Evolutionary conservation across 2,329 filamentous ascomycete species (phyloP).

Genomic region (Chrysoporthe puriensis): DNA sequence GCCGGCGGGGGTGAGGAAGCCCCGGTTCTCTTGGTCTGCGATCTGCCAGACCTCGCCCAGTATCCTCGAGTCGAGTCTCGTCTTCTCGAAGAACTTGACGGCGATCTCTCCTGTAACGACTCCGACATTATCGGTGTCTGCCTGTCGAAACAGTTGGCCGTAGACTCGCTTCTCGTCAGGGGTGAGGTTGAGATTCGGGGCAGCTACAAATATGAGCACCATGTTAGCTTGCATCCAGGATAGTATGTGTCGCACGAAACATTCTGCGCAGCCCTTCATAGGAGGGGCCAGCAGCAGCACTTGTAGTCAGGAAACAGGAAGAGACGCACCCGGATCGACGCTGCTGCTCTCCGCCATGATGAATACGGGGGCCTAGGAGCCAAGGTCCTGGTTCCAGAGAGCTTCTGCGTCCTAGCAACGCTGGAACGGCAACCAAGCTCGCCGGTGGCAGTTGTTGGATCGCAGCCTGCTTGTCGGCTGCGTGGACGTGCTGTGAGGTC

Average conservation of each 20-base stretch:
- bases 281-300: not conserved
- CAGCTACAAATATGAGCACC: conserved; percentile 42
- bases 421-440: not conserved
- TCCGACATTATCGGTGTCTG: conserved; percentile 87
- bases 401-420: not conserved
- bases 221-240: conserved; percentile 6
- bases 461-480: conserved; percentile 2
- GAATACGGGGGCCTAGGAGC: conserved; percentile 6
- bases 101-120: conserved; percentile 96
- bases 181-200: conserved; percentile 79
- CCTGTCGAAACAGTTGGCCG: conserved; percentile 88
- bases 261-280: not conserved
- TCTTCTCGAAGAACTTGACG: conserved; percentile 98
- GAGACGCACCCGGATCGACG: conserved; percentile 25
- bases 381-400: not conserved
- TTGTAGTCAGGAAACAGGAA: not conserved
- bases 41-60: conserved; percentile 99
- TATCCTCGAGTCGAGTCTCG: conserved; percentile 80
- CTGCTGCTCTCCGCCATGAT: conserved; percentile 29
- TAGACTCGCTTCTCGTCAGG: conserved; percentile 93
- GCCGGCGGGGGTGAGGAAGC: conserved; percentile 87
- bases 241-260: not conserved
- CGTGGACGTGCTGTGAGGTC: not conserved
- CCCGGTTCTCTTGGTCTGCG: conserved; percentile 94
- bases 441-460: conserved; percentile 8